Conservation (phyloP, 2,329 filamentous ascomycete species). For the Coniochaeta prunicola region DNA sequence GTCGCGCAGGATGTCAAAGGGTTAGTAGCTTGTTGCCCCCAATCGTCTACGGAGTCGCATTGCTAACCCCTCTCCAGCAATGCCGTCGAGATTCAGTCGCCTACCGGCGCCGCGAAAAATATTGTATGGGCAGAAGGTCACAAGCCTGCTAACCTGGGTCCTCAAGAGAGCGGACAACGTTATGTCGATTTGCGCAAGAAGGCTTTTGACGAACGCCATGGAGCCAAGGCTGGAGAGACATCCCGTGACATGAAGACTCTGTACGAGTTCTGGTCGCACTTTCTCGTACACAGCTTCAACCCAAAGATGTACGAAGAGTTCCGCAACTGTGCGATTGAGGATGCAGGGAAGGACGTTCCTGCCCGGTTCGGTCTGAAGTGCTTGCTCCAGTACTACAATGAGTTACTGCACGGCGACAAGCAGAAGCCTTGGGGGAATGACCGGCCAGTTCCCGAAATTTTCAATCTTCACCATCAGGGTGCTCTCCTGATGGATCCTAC, state of each 20-base stretch:
- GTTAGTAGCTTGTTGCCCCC: not conserved
- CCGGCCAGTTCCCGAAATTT: conserved; percentile 18
- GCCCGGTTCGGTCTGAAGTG: conserved; percentile 49
- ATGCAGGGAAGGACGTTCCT: conserved; percentile 39
- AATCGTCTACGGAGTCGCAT: not conserved
- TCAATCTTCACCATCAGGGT: conserved; percentile 18
- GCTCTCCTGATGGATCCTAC: conserved; percentile 13
- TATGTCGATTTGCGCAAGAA: conserved; percentile 29
- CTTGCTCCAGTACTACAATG: conserved; percentile 57
- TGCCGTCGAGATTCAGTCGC: not conserved
- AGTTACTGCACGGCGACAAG: conserved; percentile 14
- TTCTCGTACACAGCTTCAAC: conserved; percentile 68
- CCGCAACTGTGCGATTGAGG: conserved; percentile 57
- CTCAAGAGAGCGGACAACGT: conserved; percentile 2
- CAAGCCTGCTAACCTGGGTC: conserved; percentile 1
- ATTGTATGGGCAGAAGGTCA: conserved; percentile 12
- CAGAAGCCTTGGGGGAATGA: conserved; percentile 15
- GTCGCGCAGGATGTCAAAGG: not conserved
- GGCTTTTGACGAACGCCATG: conserved; percentile 29
- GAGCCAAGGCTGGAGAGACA: conserved; percentile 24
- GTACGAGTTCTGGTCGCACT: conserved; percentile 70
- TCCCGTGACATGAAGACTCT: conserved; percentile 57
- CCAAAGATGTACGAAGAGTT: conserved; percentile 70
- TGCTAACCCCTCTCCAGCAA: not conserved
- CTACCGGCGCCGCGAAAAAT: conserved; percentile 3